These are phyloP conservation scores for Hypoxylon sp. DNA, from an alignment of 2,329 filamentous ascomycete genomes.

Conservation along the genomic window DNA sequence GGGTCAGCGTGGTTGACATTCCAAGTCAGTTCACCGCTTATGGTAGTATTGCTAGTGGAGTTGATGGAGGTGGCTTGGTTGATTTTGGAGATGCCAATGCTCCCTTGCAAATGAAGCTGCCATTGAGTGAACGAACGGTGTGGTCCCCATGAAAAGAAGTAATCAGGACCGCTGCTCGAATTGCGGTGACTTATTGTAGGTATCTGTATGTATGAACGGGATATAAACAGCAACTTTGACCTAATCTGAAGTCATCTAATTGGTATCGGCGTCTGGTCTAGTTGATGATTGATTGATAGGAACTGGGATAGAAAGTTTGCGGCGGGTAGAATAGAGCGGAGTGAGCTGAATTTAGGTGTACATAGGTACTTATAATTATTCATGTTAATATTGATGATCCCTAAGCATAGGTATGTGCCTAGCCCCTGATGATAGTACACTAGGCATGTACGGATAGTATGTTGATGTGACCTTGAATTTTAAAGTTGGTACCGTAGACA, in stretches of 20 bases:
- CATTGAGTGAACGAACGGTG: conserved; percentile 22
- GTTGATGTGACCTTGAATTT: conserved; percentile 30
- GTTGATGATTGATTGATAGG: conserved; percentile 15
- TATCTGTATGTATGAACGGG: conserved; percentile 13
- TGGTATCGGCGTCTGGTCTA: not conserved
- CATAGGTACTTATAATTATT: conserved; percentile 4
- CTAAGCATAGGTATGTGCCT: conserved; percentile 15
- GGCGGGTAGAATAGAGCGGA: conserved; percentile 23
- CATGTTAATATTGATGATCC: no score
- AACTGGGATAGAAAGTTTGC: conserved; percentile 34
- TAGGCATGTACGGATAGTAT: no score
- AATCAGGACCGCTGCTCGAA: conserved; percentile 21
- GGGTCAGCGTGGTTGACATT: conserved; percentile 31
- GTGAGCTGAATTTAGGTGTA: conserved; percentile 40
- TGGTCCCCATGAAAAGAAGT: conserved; percentile 30
- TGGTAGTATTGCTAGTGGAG: conserved; percentile 39
- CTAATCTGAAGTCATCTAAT: conserved; percentile 17
- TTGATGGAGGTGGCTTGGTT: conserved; percentile 29
- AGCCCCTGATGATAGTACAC: conserved; percentile 26
- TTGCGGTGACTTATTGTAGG: conserved; percentile 12
- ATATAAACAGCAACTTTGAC: not conserved
- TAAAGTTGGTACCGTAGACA: conserved; percentile 39
- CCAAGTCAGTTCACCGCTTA: conserved; percentile 38
- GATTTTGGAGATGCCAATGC: conserved; percentile 25
- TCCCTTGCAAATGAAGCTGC: conserved; percentile 6